phyloP scores from a whole-genome alignment of 2,329 filamentous ascomycete species.

The Lachnellula hyalina region DNA sequence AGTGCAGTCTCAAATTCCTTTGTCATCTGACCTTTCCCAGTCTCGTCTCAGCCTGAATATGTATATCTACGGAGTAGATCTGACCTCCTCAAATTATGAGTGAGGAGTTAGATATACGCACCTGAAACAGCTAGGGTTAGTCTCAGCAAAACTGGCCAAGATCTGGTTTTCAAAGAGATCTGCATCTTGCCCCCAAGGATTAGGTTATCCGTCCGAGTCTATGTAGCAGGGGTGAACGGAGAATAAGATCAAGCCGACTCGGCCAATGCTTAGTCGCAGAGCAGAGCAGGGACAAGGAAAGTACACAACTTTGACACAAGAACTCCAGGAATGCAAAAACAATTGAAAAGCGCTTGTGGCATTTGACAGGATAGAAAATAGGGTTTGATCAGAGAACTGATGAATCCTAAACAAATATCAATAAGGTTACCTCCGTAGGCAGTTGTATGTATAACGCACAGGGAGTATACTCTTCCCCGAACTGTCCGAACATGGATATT shows the following conservation, averaged over 20 bases:
- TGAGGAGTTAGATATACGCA: not conserved
- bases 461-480: not conserved
- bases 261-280: not conserved
- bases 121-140: conserved; percentile 15
- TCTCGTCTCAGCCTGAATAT: conserved; percentile 1
- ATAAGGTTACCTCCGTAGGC: too few relatives aligned
- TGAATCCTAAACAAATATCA: too few relatives aligned
- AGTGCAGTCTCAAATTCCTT: not conserved
- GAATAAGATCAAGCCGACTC: not conserved
- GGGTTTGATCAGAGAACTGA: too few relatives aligned
- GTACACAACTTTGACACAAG: not conserved
- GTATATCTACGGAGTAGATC: not conserved
- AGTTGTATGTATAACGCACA: too few relatives aligned
- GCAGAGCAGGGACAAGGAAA: not conserved
- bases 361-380: too few relatives aligned
- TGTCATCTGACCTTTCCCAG: not conserved
- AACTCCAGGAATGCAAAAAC: too few relatives aligned
- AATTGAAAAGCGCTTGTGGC: too few relatives aligned
- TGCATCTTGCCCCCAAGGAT: not conserved
- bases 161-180: not conserved
- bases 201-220: not conserved
- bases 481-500: not conserved
- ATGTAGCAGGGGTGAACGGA: not conserved
- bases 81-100: not conserved
- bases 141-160: conserved; percentile 1